Evolutionary conservation across 2,329 filamentous ascomycete genomes (phyloP).

Genomic region (Fusarium odoratissimum): DNA sequence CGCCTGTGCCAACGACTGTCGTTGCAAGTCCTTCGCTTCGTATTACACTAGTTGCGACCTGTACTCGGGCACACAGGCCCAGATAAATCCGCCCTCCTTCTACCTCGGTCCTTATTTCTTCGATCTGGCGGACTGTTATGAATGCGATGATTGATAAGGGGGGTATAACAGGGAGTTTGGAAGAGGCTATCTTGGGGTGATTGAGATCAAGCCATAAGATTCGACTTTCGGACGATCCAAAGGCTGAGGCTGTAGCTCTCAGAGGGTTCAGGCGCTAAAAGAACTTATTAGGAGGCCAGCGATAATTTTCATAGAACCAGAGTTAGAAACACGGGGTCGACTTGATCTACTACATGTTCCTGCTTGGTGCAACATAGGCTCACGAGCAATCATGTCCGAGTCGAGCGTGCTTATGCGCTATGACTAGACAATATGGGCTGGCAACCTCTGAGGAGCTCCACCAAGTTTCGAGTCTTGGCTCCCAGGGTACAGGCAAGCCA

Average conservation of each 20-base stretch:
- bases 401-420: background rate
- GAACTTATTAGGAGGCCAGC: too few relatives aligned
- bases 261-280: background rate
- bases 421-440: background rate
- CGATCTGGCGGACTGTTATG: background rate
- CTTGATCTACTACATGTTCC: background rate
- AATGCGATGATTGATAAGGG: background rate
- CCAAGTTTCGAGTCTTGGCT: background rate
- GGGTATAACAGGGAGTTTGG: too few relatives aligned
- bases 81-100: background rate
- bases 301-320: background rate
- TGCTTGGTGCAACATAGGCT: too few relatives aligned
- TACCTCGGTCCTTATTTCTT: background rate
- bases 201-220: background rate
- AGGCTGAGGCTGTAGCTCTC: background rate
- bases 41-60: background rate
- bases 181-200: too few relatives aligned
- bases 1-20: background rate
- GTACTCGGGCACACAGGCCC: background rate
- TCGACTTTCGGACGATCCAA: too few relatives aligned
- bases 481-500: background rate
- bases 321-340: background rate
- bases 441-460: fast-evolving
- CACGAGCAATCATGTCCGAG: too few relatives aligned
- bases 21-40: background rate